A percentile compares a stretch with the other conserved stretches of the same genome.
Conservation (phyloP, 331 rosid genomes). For the Rhamnella rubrinervis region DNA sequence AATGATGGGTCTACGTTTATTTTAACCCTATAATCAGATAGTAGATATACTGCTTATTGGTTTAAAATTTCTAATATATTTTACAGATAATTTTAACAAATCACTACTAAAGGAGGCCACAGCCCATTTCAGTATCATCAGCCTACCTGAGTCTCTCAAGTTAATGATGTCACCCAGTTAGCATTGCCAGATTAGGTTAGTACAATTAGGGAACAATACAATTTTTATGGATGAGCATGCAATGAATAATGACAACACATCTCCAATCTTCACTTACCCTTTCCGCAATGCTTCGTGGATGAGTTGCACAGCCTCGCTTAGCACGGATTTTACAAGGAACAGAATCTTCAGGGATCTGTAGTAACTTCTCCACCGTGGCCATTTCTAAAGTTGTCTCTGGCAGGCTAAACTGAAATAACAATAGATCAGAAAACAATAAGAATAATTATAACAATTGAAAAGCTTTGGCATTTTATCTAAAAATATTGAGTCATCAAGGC, state of each 20-base stretch:
- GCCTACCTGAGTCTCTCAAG: too few relatives aligned
- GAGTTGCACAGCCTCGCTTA: constrained; percentile 98
- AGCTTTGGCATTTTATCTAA: neutral
- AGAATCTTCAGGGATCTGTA: constrained; percentile 87
- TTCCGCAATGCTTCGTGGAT: constrained; percentile 99
- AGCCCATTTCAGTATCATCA: too few relatives aligned
- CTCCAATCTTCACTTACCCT: constrained; percentile 49
- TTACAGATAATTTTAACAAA: too few relatives aligned
- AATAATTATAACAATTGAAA: neutral
- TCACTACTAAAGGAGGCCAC: too few relatives aligned
- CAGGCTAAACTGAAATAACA: constrained; percentile 64
- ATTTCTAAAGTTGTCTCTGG: constrained; percentile 85
- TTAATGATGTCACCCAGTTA: too few relatives aligned
- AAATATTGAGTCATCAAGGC: constrained; percentile 1
- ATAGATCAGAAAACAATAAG: constrained; percentile 13
- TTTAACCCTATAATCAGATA: too few relatives aligned
- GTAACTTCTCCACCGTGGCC: constrained; percentile 71
- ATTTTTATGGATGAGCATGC: neutral
- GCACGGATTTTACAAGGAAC: constrained; percentile 98
- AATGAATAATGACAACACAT: neutral
- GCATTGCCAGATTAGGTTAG: too few relatives aligned
- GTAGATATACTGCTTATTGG: too few relatives aligned
- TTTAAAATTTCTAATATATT: too few relatives aligned
- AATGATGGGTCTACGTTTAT: too few relatives aligned
- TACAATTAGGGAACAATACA: neutral